These are phyloP conservation scores for Cryptosporidium andersoni DNA, from an alignment of 169 alveolate genomes.

Conservation along the genomic window DNA sequence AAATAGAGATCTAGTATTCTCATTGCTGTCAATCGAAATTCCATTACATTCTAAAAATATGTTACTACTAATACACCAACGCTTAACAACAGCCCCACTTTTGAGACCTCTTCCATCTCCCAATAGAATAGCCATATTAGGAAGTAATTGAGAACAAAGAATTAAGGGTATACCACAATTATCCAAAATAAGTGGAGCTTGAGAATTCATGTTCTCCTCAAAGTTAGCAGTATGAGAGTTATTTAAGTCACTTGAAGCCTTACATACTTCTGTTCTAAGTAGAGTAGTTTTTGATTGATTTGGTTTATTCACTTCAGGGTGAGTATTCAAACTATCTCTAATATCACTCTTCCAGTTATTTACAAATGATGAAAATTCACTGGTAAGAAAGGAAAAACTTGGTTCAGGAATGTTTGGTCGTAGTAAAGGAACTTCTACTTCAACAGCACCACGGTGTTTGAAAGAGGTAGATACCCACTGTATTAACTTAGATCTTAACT, in stretches of 20 bases:
- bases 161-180: conserved; percentile 45
- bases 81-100: conserved; percentile 60
- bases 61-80: conserved; percentile 34
- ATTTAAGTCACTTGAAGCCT: conserved; percentile 4
- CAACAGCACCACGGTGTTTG: conserved; percentile 48
- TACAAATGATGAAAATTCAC: background rate
- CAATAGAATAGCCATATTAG: conserved; percentile 48
- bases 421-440: conserved; percentile 52
- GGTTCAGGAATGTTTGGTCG: conserved; percentile 6
- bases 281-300: too few relatives aligned
- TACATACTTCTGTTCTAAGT: conserved; percentile 13
- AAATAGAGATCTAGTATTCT: conserved; percentile 5
- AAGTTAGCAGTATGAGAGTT: conserved; percentile 29
- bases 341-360: conserved; percentile 7
- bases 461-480: conserved; percentile 14
- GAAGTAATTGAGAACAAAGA: conserved; percentile 23
- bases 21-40: background rate
- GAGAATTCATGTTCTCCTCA: too few relatives aligned
- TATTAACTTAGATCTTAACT: conserved; percentile 33
- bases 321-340: background rate
- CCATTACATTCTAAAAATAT: conserved; percentile 41
- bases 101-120: conserved; percentile 54
- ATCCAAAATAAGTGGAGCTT: background rate
- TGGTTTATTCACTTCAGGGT: too few relatives aligned
- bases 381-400: too few relatives aligned